A percentile compares a stretch with the other conserved stretches of the same genome.
Conservation (phyloP, 345 rosid species). For the Noccaea bulbosa region DNA sequence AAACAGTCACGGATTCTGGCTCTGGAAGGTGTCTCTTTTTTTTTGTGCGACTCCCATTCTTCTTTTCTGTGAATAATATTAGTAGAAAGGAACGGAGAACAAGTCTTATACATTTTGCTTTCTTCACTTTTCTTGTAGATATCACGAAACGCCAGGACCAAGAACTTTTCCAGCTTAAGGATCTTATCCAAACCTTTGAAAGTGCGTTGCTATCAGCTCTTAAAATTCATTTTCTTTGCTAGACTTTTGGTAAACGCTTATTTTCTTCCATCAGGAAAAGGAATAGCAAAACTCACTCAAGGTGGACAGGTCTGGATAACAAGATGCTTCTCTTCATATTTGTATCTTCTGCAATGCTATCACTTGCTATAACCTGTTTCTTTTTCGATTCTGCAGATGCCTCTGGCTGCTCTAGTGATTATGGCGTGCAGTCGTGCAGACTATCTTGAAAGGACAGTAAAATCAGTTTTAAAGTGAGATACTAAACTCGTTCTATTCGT, state of each 20-base stretch:
- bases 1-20: slow-evolving; percentile 75
- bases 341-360: slow-evolving; percentile 9
- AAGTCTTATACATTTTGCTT: not conserved
- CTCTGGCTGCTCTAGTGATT: slow-evolving; percentile 90
- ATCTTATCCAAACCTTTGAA: slow-evolving; percentile 69
- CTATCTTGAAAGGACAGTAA: slow-evolving; percentile 85
- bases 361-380: slow-evolving; percentile 30
- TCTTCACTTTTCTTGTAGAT: slow-evolving; percentile 51
- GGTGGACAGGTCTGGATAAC: slow-evolving; percentile 54
- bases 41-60: not conserved
- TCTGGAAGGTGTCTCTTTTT: slow-evolving; percentile 61
- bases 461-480: slow-evolving; percentile 74
- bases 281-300: slow-evolving; percentile 58
- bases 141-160: slow-evolving; percentile 59
- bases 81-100: not conserved
- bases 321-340: slow-evolving; percentile 13
- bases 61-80: not conserved
- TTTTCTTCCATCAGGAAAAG: slow-evolving; percentile 67
- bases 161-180: slow-evolving; percentile 68
- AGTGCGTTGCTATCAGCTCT: slow-evolving; percentile 51
- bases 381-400: slow-evolving; percentile 53
- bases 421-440: slow-evolving; percentile 99
- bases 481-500: slow-evolving; percentile 8
- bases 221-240: not conserved
- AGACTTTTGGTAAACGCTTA: slow-evolving; percentile 11